These are phyloP conservation scores for Heritiera littoralis DNA, from an alignment of 345 rosid genomes.

Conservation along the genomic window DNA sequence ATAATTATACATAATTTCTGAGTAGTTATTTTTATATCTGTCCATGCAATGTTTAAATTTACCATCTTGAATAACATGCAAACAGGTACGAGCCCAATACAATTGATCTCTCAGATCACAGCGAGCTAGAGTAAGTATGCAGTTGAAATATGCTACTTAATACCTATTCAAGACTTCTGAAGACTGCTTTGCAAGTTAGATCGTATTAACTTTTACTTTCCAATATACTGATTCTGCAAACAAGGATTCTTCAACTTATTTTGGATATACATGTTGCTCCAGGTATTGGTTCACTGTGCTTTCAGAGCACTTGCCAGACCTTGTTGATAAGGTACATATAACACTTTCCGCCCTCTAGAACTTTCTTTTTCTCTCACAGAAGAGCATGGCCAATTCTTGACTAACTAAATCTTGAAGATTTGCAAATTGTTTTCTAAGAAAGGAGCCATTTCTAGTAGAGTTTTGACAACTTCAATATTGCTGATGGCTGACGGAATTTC, in stretches of 20 bases:
- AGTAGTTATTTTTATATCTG: conserved; percentile 7
- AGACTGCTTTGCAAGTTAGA: not conserved
- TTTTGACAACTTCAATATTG: not conserved
- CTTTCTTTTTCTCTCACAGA: not conserved
- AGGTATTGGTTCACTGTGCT: conserved; percentile 98
- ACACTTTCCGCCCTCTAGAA: not conserved
- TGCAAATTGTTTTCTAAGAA: not conserved
- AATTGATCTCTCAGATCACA: conserved; percentile 79
- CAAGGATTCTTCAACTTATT: conserved; percentile 18
- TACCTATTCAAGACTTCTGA: conserved; percentile 10
- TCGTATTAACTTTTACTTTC: not conserved
- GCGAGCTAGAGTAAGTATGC: conserved; percentile 58
- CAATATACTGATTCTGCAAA: conserved; percentile 2
- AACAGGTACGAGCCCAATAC: conserved; percentile 98
- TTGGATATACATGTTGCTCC: conserved; percentile 6
- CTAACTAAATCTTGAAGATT: not conserved
- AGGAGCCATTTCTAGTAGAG: not conserved
- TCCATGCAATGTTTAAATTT: not conserved
- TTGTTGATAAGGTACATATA: conserved; percentile 79
- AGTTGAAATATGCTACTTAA: conserved; percentile 5
- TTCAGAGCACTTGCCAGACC: conserved; percentile 93
- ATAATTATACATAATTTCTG: not conserved
- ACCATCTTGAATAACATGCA: conserved; percentile 3
- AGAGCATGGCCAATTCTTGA: not conserved
- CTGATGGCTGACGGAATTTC: not conserved